Evolutionary conservation across 1,139 yeast species (phyloP).

Genomic region (Spathaspora sp.): DNA sequence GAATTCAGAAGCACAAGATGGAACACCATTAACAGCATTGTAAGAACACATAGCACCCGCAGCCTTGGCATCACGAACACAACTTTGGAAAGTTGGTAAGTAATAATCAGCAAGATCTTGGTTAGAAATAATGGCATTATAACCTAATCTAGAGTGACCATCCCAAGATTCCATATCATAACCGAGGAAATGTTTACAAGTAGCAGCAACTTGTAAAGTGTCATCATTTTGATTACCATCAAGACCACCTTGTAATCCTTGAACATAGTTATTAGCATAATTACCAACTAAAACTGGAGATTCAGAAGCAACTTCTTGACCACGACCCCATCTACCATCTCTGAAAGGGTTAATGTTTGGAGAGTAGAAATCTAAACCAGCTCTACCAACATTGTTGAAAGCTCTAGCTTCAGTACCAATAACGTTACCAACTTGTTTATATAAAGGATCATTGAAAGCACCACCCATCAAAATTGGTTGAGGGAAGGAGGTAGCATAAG

Average conservation of each 20-base stretch:
- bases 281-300: conserved; percentile 6
- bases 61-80: conserved; percentile 9
- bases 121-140: conserved; percentile 6
- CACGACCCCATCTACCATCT: conserved; percentile 10
- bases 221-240: conserved; percentile 3
- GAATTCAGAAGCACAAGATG: conserved; percentile 8
- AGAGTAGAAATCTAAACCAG: conserved; percentile 9
- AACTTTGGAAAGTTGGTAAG: conserved; percentile 8
- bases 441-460: conserved; percentile 7
- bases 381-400: conserved; percentile 9
- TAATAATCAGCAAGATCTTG: conserved; percentile 10
- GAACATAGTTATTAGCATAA: conserved; percentile 7
- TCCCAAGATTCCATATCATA: conserved; percentile 10
- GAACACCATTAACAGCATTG: conserved; percentile 10
- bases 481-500: conserved; percentile 8
- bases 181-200: conserved; percentile 9
- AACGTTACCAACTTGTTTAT: conserved; percentile 6
- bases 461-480: conserved; percentile 9
- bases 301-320: conserved; percentile 10
- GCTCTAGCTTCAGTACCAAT: conserved; percentile 10
- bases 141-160: conserved; percentile 9
- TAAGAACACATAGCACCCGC: conserved; percentile 10
- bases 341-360: conserved; percentile 10
- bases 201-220: conserved; percentile 7
- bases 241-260: conserved; percentile 10